Evolutionary conservation across 495 filamentous ascomycete genomes (phyloP), one percentile per base, ranked within the genome.

Genomic region (Xylaria flabelliformis): DNA sequence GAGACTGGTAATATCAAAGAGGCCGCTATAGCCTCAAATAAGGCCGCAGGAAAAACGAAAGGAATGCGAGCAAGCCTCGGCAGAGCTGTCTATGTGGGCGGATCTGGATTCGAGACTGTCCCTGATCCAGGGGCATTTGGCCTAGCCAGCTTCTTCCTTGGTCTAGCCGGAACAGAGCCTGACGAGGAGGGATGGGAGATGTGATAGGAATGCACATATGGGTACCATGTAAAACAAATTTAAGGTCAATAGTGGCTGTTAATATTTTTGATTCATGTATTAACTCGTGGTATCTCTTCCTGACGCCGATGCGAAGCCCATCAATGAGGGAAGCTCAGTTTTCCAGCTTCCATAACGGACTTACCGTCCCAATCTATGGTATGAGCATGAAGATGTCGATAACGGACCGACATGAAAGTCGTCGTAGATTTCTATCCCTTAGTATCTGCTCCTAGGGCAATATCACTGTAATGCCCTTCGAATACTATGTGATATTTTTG

Each of bases 71-170:
- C 96, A 44, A 95, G 90, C 75, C 82, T 99, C 36, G 96, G 96
- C 6, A 86, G 96, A 71, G 90, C 92, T 8, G 95, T 98, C 17
- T 99, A 99, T 83, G 91, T 99, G 71, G 95, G 94, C 50, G 91
- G 94, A n/a, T 86, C 91, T 67, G 91, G 90, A 0, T 93, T 87
- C 76, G 88, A 93, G 75, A 88, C 93, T 74, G 89, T 98, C 9
- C 94, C 95, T 12, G 96, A 99, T 81, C 96, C 96, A 2, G 96
- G 96, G 8, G 96, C 96, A 32, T 92, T 89, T 86, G 97, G 93
- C 50, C 82, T 97, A 74, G 91, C 86, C 26, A 89, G 90, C 75
- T 94, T 99, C 78, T 90, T 97, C 80, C 82, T 86, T 67, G 96
- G 95, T 0, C 71, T 99, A 72, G 92, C 91, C 21, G 83, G 83